Evolutionary conservation across 306 rosid genomes (phyloP), one percentile per base, ranked within the genome.

Genomic region (Leucaena leucocephala): DNA sequence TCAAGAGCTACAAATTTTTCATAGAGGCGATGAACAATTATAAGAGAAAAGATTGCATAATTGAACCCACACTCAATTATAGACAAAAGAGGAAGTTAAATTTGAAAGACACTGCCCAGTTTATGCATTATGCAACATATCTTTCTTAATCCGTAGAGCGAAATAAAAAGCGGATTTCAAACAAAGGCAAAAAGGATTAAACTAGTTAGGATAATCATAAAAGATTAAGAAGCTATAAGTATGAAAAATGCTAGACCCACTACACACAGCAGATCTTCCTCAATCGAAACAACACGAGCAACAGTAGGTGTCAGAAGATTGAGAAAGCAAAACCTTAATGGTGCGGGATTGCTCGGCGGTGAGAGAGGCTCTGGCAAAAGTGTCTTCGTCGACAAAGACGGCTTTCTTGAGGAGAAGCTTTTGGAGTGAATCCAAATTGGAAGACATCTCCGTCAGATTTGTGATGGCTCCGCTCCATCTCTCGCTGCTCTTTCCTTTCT

Each of bases 401-500:
- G 98, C 88, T 80, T 92, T 95, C 86, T 90, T 91, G 80, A 91
- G 91, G 17, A 95, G 89, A 54, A 95, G 82, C 81, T 92, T 95
- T 57, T 95, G 95, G 33, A 95, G 96, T 0, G 96, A 95, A 5
- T 91, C 98, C 13, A 92, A 84, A 78, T 89, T 92, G 7, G 93
- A 86, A 36, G 90, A 67, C 95, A 89, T 92, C 87, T 95, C 98
- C n/a, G 92, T 84, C 61, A 92, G 89, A 91, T 95, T 95, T 17
- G 89, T 79, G 40, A 83, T 91, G 62, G 98, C 98, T 80, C 96
- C 98, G 80, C 78, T 89, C 97, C 97, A 95, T 89, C 98, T 83
- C 79, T 92, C 97, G 36, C 68, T 84, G 52, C 93, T 96, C 76
- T 86, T 89, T 48, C 84, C 90, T 65, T 77, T 91, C 45, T 87